Conservation (phyloP, 2,329 filamentous ascomycete genomes). For the Didymella glomerata region DNA sequence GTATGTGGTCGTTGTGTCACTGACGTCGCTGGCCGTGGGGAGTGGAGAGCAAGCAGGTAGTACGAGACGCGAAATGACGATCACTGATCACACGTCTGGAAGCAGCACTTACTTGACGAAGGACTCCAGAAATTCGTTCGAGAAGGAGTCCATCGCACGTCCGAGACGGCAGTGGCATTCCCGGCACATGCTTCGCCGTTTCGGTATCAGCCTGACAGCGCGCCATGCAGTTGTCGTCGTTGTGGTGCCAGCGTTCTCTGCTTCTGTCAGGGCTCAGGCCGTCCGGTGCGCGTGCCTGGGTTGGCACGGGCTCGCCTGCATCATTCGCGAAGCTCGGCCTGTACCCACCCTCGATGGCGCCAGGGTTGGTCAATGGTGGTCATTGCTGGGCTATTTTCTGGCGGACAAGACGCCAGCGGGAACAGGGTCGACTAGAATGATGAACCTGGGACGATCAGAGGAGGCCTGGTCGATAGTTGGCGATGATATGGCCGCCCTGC, state of each 20-base stretch:
- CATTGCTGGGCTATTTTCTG: constrained; percentile 7
- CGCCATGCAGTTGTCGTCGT: background rate
- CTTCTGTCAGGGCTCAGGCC: constrained; percentile 6
- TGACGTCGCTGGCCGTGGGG: background rate
- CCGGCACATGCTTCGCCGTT: background rate
- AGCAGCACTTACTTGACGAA: background rate
- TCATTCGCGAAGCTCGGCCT: background rate
- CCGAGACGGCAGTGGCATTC: background rate
- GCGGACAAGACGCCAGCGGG: constrained; percentile 24
- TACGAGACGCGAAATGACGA: background rate
- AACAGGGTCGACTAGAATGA: constrained; percentile 17
- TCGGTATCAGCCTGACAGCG: background rate
- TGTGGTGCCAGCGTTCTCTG: background rate
- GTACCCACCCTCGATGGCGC: constrained; percentile 14
- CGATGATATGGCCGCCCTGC: constrained; percentile 11
- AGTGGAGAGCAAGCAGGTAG: background rate
- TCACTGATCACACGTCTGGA: constrained; percentile 1
- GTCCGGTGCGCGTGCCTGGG: constrained; percentile 12
- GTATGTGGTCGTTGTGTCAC: constrained; percentile 19
- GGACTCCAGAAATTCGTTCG: no score
- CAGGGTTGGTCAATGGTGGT: constrained; percentile 12
- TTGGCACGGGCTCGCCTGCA: constrained; percentile 11
- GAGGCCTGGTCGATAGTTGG: constrained; percentile 10
- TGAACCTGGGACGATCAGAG: constrained; percentile 21
- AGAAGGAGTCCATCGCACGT: background rate